Conservation (phyloP, 108 stramenopile species). For the Epithemia pelagica region DNA sequence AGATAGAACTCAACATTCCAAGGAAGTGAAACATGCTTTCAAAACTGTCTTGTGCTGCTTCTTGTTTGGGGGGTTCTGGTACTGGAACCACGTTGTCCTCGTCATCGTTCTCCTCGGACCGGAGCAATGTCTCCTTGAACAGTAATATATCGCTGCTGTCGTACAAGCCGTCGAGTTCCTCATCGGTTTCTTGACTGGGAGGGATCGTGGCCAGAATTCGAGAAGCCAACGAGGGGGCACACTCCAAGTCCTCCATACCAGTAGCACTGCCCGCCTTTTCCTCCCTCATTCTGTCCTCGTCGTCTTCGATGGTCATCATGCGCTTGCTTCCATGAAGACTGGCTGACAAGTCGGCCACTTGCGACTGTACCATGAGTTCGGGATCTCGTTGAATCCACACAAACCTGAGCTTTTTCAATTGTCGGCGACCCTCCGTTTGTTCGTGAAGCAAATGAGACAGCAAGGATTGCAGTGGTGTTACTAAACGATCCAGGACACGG, state of each 20-base stretch:
- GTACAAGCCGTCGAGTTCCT: constrained; percentile 1
- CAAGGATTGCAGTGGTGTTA: constrained; percentile 24
- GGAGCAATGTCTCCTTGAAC: no score
- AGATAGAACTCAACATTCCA: no score
- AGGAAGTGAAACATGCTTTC: no score
- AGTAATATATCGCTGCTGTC: constrained; percentile 1
- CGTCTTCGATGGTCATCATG: constrained; percentile 12
- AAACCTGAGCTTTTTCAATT: constrained; percentile 30
- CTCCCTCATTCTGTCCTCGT: not conserved
- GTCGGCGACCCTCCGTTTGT: constrained; percentile 8
- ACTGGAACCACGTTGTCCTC: no score
- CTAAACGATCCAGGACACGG: constrained; percentile 8
- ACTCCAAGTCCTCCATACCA: not conserved
- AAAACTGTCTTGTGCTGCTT: no score
- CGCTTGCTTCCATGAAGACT: constrained; percentile 6
- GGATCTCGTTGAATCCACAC: constrained; percentile 35
- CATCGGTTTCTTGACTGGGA: not conserved
- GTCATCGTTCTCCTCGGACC: no score
- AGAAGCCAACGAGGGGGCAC: not conserved
- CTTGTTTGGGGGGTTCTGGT: no score
- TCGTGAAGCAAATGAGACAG: constrained; percentile 25
- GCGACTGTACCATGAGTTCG: constrained; percentile 6
- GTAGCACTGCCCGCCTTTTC: not conserved
- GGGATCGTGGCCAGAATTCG: not conserved
- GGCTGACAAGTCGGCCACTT: not conserved